Conservation (phyloP, 2,329 filamentous ascomycete genomes). For the Coniochaeta pulveracea region DNA sequence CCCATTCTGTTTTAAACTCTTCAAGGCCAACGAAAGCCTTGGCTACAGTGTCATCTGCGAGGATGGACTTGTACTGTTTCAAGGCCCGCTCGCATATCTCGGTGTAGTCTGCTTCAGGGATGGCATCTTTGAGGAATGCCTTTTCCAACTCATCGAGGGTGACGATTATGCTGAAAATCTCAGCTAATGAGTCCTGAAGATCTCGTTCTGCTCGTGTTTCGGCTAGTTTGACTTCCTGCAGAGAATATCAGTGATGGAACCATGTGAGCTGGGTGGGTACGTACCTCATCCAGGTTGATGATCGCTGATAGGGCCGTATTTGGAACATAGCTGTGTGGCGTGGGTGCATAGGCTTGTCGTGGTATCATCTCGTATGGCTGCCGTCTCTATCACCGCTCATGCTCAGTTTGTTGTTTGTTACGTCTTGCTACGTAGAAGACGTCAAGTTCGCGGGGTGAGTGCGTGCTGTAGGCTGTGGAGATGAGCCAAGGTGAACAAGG, state of each 20-base stretch:
- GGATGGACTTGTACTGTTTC: constrained; percentile 92
- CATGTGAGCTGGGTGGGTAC: constrained; percentile 11
- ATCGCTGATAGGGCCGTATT: constrained; percentile 73
- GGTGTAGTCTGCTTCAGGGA: constrained; percentile 85
- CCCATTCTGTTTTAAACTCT: constrained; percentile 84
- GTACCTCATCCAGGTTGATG: constrained; percentile 86
- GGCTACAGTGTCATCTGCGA: constrained; percentile 86
- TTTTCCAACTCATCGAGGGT: constrained; percentile 93
- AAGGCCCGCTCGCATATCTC: constrained; percentile 89
- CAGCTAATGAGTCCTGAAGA: constrained; percentile 87
- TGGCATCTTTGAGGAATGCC: constrained; percentile 90
- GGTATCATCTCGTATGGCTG: constrained; percentile 32
- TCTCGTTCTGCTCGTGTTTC: constrained; percentile 82
- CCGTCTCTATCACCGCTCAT: not conserved
- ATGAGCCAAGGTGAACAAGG: no score
- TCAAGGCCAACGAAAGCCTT: constrained; percentile 79
- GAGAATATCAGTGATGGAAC: constrained; percentile 3
- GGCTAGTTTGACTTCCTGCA: constrained; percentile 82
- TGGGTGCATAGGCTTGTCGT: constrained; percentile 72
- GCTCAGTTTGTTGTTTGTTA: no score
- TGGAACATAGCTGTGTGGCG: constrained; percentile 83
- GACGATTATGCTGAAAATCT: constrained; percentile 95
- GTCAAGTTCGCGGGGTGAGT: no score
- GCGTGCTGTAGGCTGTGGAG: no score
- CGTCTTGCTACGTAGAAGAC: no score